A percentile compares a stretch with the other conserved stretches of the same genome.
phyloP scores from a whole-genome alignment of 768 basidiomycete genomes.

The Rhodotorula graminis region DNA sequence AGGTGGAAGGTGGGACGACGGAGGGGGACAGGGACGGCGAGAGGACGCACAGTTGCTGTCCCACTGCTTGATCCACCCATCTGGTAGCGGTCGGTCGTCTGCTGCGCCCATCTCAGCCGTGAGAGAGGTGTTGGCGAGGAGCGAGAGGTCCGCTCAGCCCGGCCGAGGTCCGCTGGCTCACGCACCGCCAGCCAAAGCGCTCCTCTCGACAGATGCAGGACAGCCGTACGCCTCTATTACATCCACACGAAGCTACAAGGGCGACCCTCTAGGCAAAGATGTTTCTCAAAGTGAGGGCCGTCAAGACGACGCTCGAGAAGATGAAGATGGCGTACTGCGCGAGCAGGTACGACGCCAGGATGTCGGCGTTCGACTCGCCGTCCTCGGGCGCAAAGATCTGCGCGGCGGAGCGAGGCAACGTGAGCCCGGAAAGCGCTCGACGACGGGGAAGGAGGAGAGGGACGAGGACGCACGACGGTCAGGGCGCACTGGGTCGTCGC shows the following conservation, averaged over 20 bases:
- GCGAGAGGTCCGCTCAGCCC: too few relatives aligned
- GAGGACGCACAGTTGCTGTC: conserved; percentile 8
- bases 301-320: conserved; percentile 49
- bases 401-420: conserved; percentile 48
- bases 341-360: conserved; percentile 1
- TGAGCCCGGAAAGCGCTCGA: background rate
- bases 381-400: conserved; percentile 53
- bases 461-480: background rate
- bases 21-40: background rate
- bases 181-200: too few relatives aligned
- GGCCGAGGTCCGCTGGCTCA: too few relatives aligned
- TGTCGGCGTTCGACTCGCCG: conserved; percentile 5
- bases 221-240: too few relatives aligned
- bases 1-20: background rate
- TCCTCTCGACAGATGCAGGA: too few relatives aligned
- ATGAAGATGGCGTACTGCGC: conserved; percentile 54
- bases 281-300: conserved; percentile 48
- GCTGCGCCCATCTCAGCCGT: background rate
- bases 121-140: too few relatives aligned
- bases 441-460: too few relatives aligned
- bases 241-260: too few relatives aligned
- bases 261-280: conserved; percentile 43
- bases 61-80: conserved; percentile 29
- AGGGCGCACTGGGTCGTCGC: conserved; percentile 13
- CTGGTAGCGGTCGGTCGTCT: conserved; percentile 9